Base-by-base conservation (phyloP, 164 flowering plant species). In the Litsea cubeba region DNA sequence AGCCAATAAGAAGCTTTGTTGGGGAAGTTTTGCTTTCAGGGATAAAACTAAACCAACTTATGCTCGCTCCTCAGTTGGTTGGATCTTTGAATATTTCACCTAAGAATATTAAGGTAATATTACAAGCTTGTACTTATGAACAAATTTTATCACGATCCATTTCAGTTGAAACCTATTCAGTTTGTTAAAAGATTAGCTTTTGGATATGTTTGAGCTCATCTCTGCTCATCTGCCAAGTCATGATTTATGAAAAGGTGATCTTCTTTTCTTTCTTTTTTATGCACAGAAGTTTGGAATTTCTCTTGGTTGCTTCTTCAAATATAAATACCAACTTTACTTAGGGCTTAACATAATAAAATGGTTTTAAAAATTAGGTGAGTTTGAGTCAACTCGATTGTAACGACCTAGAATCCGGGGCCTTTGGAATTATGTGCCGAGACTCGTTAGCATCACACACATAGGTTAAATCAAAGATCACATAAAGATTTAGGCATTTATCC, bases 61-160 rank as follows among this genome's bases (percentile, higher is more conserved):
- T 89, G 88, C 78, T 95, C 72, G 98, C 97, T 74, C 99, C 99
- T 67, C 94, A 95, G 81, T 80, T 95, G 83, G 88, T 76, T 80
- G 99, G 99, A 75, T 78, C 74, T 1, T 78, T 95, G 80, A 89
- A 84, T 79, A 81, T 95, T 73, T 89, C 97, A 25, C 85, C 68
- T 63, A 86, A 82, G 23, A 80, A 80, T 72, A 78, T 95, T 69
- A 93, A 95, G 97, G 99, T 94, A 84, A 35, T 58, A 28, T 63
- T 65, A 24, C 65, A 62, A 35, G 30, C 50, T 28, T 68, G 50
- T 63, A 25, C 50, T 70, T 50, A 3, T 73, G 14, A 24, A 28
- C 24, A 2, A 32, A 28, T 50, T 74, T 1, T 77, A 65, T 24
- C 65, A 15, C 54, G 50, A 20, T 54, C 18, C 6, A 3, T 54